Base-by-base conservation (phyloP, 148 eudicot genomes). In the Silene conica region DNA sequence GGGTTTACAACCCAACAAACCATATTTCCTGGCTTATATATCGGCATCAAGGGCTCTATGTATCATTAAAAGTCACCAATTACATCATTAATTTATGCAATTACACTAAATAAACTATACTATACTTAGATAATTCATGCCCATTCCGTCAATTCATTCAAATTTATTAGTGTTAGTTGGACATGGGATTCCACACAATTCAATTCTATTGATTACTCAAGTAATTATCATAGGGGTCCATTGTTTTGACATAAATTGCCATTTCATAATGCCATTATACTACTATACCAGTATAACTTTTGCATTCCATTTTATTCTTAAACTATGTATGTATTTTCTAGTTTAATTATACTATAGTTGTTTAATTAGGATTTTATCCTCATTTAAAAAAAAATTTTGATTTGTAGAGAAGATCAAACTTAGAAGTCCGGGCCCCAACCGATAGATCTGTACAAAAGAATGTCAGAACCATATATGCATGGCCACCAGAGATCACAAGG, bases 1-100 rank as follows among this genome's bases (percentile, higher is more conserved):
- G 38, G 2, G 63, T 19, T 31, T 60, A 71, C 58, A 50, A 66
- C 16, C 69, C 63, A 71, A 75, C 69, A 75, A 18, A 20, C 72
- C 76, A 70, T 73, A 43, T 71, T 75, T 80, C 48, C 16, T 71
- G 79, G 79, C 79, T 63, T 70, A 65, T 75, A 56, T 70, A 52
- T 79, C 46, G 82, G 78, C 67, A 79, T 75, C 66, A 63, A 57
- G 63, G 45, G 62, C 65, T 56, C 55, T 2, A 50, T 41, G 18
- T 12, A 23, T 20, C 50, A 13, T 69, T n/a, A 70, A 68, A 67
- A 78, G 78, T 71, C 74, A 77, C 70, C 77, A 43, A 41, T n/a
- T 8, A 43, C 45, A 41, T 6, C 4, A 69, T 56, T 74, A 26
- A 67, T 0, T 19, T 75, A 75, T 19, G 31, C 34, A 69, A 8